A percentile compares a stretch with the other conserved stretches of the same genome.
phyloP scores from a whole-genome alignment of 192 early-diverging fungal species.

The Podila verticillata region DNA sequence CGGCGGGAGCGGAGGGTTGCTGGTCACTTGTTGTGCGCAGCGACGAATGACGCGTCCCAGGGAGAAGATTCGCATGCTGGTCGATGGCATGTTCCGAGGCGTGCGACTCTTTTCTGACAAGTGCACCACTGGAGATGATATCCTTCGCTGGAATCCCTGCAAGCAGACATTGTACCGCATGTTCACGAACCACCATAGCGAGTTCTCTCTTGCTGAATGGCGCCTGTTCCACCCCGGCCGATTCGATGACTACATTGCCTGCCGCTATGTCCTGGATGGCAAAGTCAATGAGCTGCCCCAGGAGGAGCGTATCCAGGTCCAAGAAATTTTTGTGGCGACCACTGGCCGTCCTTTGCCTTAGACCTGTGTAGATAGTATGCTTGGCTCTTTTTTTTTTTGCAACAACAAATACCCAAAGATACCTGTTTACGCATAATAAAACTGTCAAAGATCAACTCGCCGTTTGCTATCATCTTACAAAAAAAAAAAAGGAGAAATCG shows the following conservation, averaged over 20 bases:
- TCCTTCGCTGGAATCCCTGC: slow-evolving; percentile 36
- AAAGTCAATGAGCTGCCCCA: slow-evolving; percentile 3
- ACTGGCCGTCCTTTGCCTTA: too few relatives aligned
- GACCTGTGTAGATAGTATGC: not conserved
- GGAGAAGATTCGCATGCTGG: slow-evolving; percentile 53
- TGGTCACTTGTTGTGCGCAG: slow-evolving; percentile 33
- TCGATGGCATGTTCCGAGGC: slow-evolving; percentile 26
- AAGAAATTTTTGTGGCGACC: not conserved
- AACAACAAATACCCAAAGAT: too few relatives aligned
- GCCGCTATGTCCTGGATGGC: slow-evolving; percentile 32
- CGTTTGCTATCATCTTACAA: too few relatives aligned
- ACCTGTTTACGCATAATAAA: too few relatives aligned
- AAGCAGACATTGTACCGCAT: slow-evolving; percentile 36
- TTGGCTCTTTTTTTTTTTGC: not conserved
- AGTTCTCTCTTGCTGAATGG: slow-evolving; percentile 29
- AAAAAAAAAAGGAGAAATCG: too few relatives aligned
- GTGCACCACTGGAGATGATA: slow-evolving; percentile 8
- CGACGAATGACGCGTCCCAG: slow-evolving; percentile 16
- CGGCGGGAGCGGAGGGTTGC: slow-evolving; percentile 19
- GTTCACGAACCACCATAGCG: slow-evolving; percentile 36
- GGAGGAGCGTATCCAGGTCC: slow-evolving; percentile 2
- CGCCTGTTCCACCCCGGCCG: slow-evolving; percentile 23
- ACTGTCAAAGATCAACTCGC: too few relatives aligned
- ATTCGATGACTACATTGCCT: slow-evolving; percentile 30
- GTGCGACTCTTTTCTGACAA: slow-evolving; percentile 46